phyloP scores from a whole-genome alignment of 306 rosid genomes.

The Vigna angularis region DNA sequence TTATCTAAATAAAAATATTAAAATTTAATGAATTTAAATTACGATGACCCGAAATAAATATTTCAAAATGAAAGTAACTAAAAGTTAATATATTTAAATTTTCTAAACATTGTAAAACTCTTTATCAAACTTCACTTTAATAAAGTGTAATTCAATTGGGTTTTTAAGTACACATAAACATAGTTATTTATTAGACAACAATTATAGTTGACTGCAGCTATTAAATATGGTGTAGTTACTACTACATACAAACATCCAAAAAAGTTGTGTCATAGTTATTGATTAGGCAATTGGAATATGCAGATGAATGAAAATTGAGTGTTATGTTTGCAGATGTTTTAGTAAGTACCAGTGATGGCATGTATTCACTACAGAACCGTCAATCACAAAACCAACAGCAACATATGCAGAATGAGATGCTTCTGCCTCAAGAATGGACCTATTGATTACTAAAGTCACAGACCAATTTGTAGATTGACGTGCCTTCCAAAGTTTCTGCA shows the following conservation, averaged over 20 bases:
- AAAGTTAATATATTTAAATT: no score
- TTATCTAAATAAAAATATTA: no score
- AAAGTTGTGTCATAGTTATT: neutral
- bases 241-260: neutral
- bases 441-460: slow-evolving; percentile 60
- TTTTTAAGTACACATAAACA: no score
- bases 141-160: neutral
- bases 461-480: neutral
- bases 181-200: no score
- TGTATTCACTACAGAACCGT: slow-evolving; percentile 54
- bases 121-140: neutral
- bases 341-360: slow-evolving; percentile 45
- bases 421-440: slow-evolving; percentile 90
- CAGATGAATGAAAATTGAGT: neutral
- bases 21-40: no score
- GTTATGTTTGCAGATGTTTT: slow-evolving; percentile 49
- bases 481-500: slow-evolving; percentile 35
- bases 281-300: no score
- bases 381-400: slow-evolving; percentile 43
- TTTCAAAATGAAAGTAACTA: no score
- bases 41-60: no score
- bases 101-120: no score
- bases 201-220: no score
- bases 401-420: slow-evolving; percentile 52
- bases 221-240: neutral